These are phyloP conservation scores for Adansonia gregorii DNA, from an alignment of 441 rosid genomes.

Conservation along the genomic window DNA sequence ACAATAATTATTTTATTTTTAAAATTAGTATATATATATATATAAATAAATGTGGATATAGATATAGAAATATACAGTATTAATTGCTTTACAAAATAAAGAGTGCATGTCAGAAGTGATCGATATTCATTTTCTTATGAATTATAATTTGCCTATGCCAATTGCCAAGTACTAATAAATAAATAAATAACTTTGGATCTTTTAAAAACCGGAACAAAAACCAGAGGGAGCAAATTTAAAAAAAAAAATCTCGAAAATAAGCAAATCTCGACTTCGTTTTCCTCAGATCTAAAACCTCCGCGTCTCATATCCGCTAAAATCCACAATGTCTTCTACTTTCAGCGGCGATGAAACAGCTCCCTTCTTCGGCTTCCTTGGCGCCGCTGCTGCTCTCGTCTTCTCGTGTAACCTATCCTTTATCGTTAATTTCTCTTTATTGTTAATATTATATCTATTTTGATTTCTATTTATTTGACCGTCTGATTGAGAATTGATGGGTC, in stretches of 20 bases:
- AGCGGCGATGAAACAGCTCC: constrained; percentile 83
- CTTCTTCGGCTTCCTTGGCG: constrained; percentile 69
- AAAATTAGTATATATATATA: too few relatives aligned
- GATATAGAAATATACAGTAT: background rate
- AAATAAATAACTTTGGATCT: background rate
- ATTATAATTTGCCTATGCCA: too few relatives aligned
- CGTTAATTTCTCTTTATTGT: background rate
- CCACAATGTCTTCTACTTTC: constrained; percentile 50
- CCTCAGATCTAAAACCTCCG: constrained; percentile 36
- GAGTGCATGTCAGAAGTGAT: background rate
- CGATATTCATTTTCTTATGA: too few relatives aligned
- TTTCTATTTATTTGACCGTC: background rate
- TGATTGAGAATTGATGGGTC: background rate
- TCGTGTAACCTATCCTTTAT: constrained; percentile 47
- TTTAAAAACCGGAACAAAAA: background rate
- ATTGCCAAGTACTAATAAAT: too few relatives aligned
- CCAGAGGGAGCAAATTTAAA: background rate
- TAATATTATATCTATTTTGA: background rate
- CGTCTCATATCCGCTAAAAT: constrained; percentile 36
- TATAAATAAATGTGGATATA: background rate
- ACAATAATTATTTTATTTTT: background rate
- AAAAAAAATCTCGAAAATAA: background rate
- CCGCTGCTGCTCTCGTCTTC: constrained; percentile 76
- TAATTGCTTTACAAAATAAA: background rate
- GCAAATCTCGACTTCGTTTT: background rate